Evolutionary conservation across 805 yeast species (phyloP), one percentile per base, ranked within the genome.

Genomic region (Suhomyces tanzawaensis): DNA sequence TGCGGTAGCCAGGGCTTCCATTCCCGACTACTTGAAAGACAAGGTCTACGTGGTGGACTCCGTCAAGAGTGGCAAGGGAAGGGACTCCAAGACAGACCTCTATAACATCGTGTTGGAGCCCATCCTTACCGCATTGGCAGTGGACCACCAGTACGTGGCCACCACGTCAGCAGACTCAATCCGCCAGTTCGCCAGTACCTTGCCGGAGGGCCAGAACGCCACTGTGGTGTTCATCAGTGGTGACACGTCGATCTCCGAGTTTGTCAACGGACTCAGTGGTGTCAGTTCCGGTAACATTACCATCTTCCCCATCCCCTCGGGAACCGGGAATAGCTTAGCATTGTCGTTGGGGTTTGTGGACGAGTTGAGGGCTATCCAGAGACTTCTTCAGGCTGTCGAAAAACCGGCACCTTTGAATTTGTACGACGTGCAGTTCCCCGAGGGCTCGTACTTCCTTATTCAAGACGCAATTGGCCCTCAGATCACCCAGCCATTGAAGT

Each of bases 311-410:
- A 56, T 90, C 12, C 95, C 96, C 0, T 69, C 80, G 42, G 97
- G 97, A 1, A 83, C 95, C 1, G 97, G 95, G 0, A 90, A 90
- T 56, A 89, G 95, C 1, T 66, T 87, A 42, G 76, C 86, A 2
- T 72, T 75, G 17, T 82, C 95, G 0, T 47, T 81, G 2, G 79
- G 77, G 0, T 41, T 74, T 3, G 33, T 36, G 0, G 53, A 43
- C 17, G 50, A 43, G n/a, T 32, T 37, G 16, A 37, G 22, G 15
- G 68, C 76, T 0, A 47, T 77, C 3, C 44, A 55, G 17, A 52
- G 59, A 13, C 52, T 76, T 3, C 48, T 76, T 23, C 33, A 66
- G 46, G 23, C 63, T 40, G 48, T 35, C 2, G 41, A 41, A 3
- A 19, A 38, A 2, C 42, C 32, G 2, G 30, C 32, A n/a, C 72